Evolutionary conservation across 495 filamentous ascomycete genomes (phyloP), one percentile per base, ranked within the genome.

Genomic region (Neurospora sp.): DNA sequence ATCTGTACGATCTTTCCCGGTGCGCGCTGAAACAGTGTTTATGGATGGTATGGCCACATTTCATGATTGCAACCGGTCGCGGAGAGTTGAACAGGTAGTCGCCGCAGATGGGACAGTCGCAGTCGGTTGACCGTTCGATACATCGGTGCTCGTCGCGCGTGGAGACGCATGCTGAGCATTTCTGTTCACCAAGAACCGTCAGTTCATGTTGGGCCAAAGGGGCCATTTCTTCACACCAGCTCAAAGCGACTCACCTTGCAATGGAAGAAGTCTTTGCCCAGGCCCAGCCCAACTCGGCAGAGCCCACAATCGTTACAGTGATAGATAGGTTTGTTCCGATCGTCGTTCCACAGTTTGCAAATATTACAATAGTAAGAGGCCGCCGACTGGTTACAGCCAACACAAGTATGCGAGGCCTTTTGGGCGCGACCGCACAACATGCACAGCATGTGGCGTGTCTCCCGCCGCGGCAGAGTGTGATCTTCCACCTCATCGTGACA

Each of bases 51-150:
- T 99, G 96, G 10, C 96, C 96, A 82, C 96, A 99, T 60, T 90
- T 88, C 91, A 99, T 94, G 79, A 97, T 96, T 42, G 97, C 93
- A 10, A 99, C 94, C 2, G 90, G 88, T 73, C 90, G 88, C 1
- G 93, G 90, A 23, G 96, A 98, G n/a, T 91, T 94, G 80, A 98
- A 98, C 89, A 99, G 93, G 79, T 97, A 97, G 70, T 97, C 94
- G 35, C 93, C 93, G 79, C 96, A 99, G 74, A 99, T 98, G n/a
- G 96, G 96, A 80, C 96, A 99, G 79, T 98, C 92, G 80, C 94
- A 97, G 79, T 99, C 94, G 6, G 92, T 97, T 14, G 94, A 93
- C 35, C 94, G 88, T 82, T 98, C 96, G 75, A 98, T 93, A 80
- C 96, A 99, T 75, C 92, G 92, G 83, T 99, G 96, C n/a, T 88